A percentile compares a stretch with the other conserved stretches of the same genome.
phyloP scores from a whole-genome alignment of 306 rosid species.

The Crataegus laevigata region DNA sequence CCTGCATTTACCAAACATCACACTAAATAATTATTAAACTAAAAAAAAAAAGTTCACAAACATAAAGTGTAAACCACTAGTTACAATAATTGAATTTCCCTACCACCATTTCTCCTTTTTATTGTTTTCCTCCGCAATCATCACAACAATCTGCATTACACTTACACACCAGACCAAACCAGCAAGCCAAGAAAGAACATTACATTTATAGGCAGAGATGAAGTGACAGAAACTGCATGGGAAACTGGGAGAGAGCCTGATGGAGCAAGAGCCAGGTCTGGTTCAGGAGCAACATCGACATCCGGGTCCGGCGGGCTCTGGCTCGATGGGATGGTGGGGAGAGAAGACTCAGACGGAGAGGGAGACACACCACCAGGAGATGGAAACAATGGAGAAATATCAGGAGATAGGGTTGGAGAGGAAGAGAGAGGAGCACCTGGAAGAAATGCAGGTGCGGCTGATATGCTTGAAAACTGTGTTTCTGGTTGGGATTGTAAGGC shows the following conservation, averaged over 20 bases:
- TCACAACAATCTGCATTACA: constrained; percentile 7
- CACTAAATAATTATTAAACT: not conserved
- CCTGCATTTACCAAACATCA: constrained; percentile 18
- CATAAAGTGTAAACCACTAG: constrained; percentile 24
- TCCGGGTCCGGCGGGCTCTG: constrained; percentile 57
- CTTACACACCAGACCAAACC: constrained; percentile 8
- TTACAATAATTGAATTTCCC: constrained; percentile 19
- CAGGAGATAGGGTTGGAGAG: constrained; percentile 36
- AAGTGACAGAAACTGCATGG: constrained; percentile 4
- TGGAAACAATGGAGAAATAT: constrained; percentile 43
- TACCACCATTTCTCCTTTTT: not conserved
- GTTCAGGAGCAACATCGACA: constrained; percentile 16
- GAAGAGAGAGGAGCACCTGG: constrained; percentile 24
- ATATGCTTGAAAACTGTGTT: constrained; percentile 27
- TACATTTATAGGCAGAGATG: constrained; percentile 2
- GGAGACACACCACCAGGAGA: constrained; percentile 28
- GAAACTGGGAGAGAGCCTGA: constrained; percentile 30
- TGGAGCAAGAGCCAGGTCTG: constrained; percentile 30
- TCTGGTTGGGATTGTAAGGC: constrained; percentile 9
- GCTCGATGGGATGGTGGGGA: constrained; percentile 50
- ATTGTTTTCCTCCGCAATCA: not conserved
- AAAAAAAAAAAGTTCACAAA: not conserved
- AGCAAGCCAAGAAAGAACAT: constrained; percentile 11
- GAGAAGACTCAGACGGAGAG: constrained; percentile 39
- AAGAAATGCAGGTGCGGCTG: constrained; percentile 39